phyloP scores from a whole-genome alignment of 345 rosid species.

The Pistacia integerrima region DNA sequence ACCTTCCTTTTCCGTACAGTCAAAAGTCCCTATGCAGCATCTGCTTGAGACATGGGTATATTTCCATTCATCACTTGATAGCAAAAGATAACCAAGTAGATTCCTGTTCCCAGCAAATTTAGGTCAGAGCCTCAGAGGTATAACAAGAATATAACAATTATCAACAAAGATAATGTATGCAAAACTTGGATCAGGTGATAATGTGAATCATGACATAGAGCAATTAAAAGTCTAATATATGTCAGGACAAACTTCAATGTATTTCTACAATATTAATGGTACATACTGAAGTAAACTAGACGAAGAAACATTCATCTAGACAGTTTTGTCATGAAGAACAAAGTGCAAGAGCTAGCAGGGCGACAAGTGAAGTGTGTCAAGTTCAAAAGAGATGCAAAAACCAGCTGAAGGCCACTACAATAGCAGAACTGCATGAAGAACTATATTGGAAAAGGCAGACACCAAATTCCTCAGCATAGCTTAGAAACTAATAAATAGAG shows the following conservation, averaged over 20 bases:
- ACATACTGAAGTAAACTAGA: background rate
- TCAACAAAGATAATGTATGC: background rate
- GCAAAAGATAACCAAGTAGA: conserved; percentile 80
- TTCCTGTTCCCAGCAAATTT: conserved; percentile 57
- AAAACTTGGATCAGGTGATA: background rate
- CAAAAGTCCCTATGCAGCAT: conserved; percentile 53
- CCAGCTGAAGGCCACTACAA: conserved; percentile 1
- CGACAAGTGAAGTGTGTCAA: background rate
- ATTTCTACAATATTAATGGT: background rate
- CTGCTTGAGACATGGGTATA: conserved; percentile 60
- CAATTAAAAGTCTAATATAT: background rate
- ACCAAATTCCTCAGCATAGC: background rate
- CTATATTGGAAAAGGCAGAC: conserved; percentile 1
- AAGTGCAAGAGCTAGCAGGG: background rate
- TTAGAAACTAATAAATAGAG: background rate
- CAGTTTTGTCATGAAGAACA: background rate
- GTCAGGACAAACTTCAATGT: background rate
- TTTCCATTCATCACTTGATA: conserved; percentile 61
- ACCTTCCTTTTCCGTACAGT: conserved; percentile 48
- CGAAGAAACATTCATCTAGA: background rate
- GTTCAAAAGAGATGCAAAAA: background rate
- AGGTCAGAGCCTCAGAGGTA: conserved; percentile 24
- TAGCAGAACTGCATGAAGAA: background rate
- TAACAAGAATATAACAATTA: background rate
- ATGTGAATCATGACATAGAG: conserved; percentile 8